Conservation (phyloP, 768 basidiomycete genomes). For the Collybia sordida region DNA sequence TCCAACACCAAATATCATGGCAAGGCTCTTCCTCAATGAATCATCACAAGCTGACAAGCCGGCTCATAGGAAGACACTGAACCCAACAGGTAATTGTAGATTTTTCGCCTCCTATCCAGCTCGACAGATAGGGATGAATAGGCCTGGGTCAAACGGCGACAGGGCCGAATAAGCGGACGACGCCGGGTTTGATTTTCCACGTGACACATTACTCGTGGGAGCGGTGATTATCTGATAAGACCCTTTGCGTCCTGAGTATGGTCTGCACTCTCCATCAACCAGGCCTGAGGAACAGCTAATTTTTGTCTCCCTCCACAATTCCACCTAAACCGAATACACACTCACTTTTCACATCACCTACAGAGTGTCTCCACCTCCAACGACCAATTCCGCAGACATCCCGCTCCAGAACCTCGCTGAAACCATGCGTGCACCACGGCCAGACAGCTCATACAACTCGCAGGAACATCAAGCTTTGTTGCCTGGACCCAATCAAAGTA, state of each 20-base stretch:
- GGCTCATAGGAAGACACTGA: too few relatives aligned
- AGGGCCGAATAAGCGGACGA: too few relatives aligned
- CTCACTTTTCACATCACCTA: background rate
- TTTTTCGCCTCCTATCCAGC: too few relatives aligned
- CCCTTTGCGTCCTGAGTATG: background rate
- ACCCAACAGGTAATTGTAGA: too few relatives aligned
- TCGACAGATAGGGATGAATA: too few relatives aligned
- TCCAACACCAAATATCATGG: too few relatives aligned
- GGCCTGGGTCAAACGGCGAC: too few relatives aligned
- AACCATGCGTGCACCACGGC: slow-evolving; percentile 2
- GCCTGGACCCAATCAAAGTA: slow-evolving; percentile 7
- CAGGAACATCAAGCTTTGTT: slow-evolving; percentile 19
- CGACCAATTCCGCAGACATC: background rate
- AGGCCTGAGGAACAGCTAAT: background rate
- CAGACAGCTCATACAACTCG: background rate
- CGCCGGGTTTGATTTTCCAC: slow-evolving; percentile 4
- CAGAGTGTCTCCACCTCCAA: too few relatives aligned
- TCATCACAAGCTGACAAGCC: too few relatives aligned
- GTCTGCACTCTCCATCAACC: background rate
- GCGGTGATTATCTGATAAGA: slow-evolving; percentile 8
- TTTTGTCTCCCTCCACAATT: background rate
- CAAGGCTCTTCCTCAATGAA: too few relatives aligned
- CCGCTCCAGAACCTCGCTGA: slow-evolving; percentile 1
- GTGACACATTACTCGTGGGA: slow-evolving; percentile 1
- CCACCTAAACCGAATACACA: background rate